phyloP scores from a whole-genome alignment of 805 yeast species.

The Starmerella stigmatis region DNA sequence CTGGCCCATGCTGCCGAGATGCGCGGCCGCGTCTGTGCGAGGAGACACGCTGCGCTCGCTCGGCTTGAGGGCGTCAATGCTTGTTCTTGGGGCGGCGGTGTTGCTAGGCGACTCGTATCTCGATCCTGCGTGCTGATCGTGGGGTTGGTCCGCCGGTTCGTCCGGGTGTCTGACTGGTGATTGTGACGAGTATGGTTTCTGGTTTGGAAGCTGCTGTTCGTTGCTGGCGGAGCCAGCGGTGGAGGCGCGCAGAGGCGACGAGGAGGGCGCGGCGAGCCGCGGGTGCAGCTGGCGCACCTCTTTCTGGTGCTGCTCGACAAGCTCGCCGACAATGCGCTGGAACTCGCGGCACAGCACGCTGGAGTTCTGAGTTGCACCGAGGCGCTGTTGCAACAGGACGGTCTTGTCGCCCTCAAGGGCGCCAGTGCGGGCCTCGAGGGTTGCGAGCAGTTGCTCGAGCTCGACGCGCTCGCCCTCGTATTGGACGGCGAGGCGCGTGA shows the following conservation, averaged over 20 bases:
- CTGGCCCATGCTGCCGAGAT: not conserved
- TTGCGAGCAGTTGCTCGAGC: slow-evolving; percentile 15
- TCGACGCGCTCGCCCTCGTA: slow-evolving; percentile 28
- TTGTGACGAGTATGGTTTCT: too few relatives aligned
- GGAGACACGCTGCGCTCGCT: not conserved
- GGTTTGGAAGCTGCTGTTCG: too few relatives aligned
- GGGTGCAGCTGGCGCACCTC: slow-evolving; percentile 24
- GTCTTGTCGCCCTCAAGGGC: slow-evolving; percentile 24
- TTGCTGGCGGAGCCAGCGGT: too few relatives aligned
- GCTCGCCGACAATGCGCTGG: slow-evolving; percentile 27
- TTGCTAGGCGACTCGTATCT: not conserved
- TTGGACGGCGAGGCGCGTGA: slow-evolving; percentile 32
- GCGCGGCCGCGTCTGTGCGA: not conserved
- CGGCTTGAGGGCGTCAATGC: not conserved
- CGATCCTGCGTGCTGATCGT: not conserved
- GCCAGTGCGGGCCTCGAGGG: slow-evolving; percentile 26
- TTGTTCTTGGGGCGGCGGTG: too few relatives aligned
- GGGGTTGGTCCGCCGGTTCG: not conserved
- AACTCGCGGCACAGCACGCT: slow-evolving; percentile 31
- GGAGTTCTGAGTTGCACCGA: slow-evolving; percentile 20
- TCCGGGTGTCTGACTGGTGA: too few relatives aligned
- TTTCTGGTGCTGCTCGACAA: slow-evolving; percentile 25
- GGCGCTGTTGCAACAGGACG: slow-evolving; percentile 15
- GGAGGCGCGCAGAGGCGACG: too few relatives aligned
- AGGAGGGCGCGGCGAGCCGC: too few relatives aligned